Evolutionary conservation across 108 stramenopile genomes (phyloP), one percentile per base, ranked within the genome.

Genomic region (Cyclostephanos invisitatus): DNA sequence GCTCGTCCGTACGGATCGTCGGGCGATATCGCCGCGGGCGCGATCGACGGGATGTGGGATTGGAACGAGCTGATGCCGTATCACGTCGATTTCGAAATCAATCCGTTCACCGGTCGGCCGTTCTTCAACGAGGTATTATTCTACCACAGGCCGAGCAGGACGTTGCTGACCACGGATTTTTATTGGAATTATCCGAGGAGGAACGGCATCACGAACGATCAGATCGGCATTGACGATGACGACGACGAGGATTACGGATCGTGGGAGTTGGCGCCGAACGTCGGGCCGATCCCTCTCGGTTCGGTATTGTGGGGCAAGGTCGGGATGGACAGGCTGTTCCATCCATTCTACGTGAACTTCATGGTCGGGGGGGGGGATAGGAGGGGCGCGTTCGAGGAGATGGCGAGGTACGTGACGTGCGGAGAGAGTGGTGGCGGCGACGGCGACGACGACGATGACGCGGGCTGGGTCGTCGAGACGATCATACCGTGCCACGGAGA

Each of bases 111-210:
- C n/a, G 84, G 84, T 14, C 81, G 78, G 46, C 82, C 90, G 17
- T 95, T 95, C 54, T 95, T 95, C 82, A 91, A 91, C 70, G 94
- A 95, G 79, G 89, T 90, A 7, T 72, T 91, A 9, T 92, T 86
- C 68, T 90, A 85, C 74, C 90, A 92, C 72, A 32, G 51, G 50
- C 75, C 83, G 37, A 84, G 85, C 22, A 88, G 87, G 64, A 83
- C 87, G 12, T 53, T 95, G n/a, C n/a, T 95, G 25, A 79, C 64
- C 5, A 92, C 91, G 3, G 94, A 95, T 83, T 61, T 87, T 11
- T 95, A 82, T 73, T 95, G 94, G 94, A 95, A 95, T 75, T 95
- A 95, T 72, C 94, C 94, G 0, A 44, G 68, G 10, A 47, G 72
- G 9, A 85, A 88, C 60, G 89, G 85, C 4, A 73, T 84, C 9